phyloP scores from a whole-genome alignment of 805 yeast genomes.

The Ogataea corticis region DNA sequence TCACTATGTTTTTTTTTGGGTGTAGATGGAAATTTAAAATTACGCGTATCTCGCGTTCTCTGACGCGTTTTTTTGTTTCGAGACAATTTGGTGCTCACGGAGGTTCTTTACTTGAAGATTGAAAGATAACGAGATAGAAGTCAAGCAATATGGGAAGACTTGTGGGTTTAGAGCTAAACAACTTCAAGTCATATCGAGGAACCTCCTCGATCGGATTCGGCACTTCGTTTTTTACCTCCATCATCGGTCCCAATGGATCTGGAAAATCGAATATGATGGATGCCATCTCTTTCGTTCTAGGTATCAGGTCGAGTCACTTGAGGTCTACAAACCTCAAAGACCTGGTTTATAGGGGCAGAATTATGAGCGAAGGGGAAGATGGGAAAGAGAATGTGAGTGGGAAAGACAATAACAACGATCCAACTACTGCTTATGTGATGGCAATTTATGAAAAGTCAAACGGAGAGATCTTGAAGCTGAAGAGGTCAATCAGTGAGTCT shows the following conservation, averaged over 20 bases:
- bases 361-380: slow-evolving; percentile 33
- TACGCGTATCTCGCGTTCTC: too few species aligned
- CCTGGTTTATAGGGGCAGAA: slow-evolving; percentile 74
- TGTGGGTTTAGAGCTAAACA: slow-evolving; percentile 71
- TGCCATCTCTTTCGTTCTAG: slow-evolving; percentile 89
- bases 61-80: too few species aligned
- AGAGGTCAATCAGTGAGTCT: slow-evolving; percentile 54
- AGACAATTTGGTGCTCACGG: too few species aligned
- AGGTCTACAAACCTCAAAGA: slow-evolving; percentile 75
- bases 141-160: slow-evolving; percentile 69
- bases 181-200: slow-evolving; percentile 91
- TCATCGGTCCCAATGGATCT: slow-evolving; percentile 98
- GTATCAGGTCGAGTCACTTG: slow-evolving; percentile 72
- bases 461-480: slow-evolving; percentile 60
- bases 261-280: slow-evolving; percentile 98
- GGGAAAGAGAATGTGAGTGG: slow-evolving; percentile 26
- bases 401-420: slow-evolving; percentile 33
- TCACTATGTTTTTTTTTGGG: too few species aligned
- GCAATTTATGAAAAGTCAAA: slow-evolving; percentile 69
- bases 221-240: slow-evolving; percentile 77
- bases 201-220: slow-evolving; percentile 79
- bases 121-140: too few species aligned
- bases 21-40: too few species aligned
- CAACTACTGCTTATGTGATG: slow-evolving; percentile 68
- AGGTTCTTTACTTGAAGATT: too few species aligned